These are phyloP conservation scores for Erysiphe pulchra DNA, from an alignment of 2,329 filamentous ascomycete genomes.

Conservation along the genomic window DNA sequence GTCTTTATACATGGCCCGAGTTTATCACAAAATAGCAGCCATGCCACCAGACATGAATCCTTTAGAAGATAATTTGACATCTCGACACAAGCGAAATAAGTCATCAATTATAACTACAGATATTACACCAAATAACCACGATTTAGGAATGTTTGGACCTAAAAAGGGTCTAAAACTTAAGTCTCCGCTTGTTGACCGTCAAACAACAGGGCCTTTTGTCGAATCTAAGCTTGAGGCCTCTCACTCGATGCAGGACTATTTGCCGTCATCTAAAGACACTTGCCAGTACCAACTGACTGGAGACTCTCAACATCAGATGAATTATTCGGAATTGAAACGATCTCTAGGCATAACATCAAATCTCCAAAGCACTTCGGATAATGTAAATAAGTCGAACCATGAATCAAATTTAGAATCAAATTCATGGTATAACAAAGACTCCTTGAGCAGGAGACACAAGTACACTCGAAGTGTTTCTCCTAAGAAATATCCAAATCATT, in stretches of 20 bases:
- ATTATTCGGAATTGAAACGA: too few species aligned
- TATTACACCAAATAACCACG: conserved; percentile 31
- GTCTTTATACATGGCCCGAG: conserved; percentile 47
- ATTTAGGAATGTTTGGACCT: conserved; percentile 20
- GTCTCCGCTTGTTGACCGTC: conserved; percentile 19
- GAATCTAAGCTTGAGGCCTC: conserved; percentile 27
- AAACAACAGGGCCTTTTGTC: conserved; percentile 31
- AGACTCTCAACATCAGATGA: conserved; percentile 22
- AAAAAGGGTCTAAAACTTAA: conserved; percentile 18
- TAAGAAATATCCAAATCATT: conserved; percentile 4
- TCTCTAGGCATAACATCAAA: too few species aligned
- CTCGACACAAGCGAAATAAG: conserved; percentile 56
- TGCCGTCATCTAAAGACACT: conserved; percentile 26
- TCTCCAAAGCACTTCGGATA: too few species aligned
- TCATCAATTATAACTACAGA: conserved; percentile 15
- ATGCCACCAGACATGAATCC: conserved; percentile 93
- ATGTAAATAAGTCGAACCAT: too few species aligned
- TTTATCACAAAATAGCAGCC: conserved; percentile 58
- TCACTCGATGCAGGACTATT: conserved; percentile 24
- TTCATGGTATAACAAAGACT: conserved; percentile 12
- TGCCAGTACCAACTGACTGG: conserved; percentile 27
- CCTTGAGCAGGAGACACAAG: conserved; percentile 8
- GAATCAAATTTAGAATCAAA: not conserved
- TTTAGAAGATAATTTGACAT: conserved; percentile 62
- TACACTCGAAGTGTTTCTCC: conserved; percentile 10